phyloP scores from a whole-genome alignment of 2,329 filamentous ascomycete genomes.

The Phialophora verrucosa region DNA sequence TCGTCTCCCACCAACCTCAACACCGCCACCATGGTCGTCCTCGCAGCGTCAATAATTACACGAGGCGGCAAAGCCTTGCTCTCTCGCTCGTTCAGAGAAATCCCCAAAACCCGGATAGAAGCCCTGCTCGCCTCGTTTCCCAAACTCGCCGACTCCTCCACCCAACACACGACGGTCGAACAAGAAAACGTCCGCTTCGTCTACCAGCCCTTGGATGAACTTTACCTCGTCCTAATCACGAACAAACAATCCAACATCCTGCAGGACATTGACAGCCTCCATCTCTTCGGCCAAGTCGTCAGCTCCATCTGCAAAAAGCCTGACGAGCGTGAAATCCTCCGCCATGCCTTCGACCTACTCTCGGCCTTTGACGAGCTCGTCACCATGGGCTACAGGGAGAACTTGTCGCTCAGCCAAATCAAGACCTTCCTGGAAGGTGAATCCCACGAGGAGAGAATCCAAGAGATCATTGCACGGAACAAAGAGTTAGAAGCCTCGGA shows the following conservation, averaged over 20 bases:
- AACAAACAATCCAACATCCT: conserved; percentile 99
- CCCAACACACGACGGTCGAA: conserved; percentile 97
- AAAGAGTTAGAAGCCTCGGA: conserved; percentile 98
- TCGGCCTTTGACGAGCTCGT: conserved; percentile 98
- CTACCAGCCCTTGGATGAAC: conserved; percentile 97
- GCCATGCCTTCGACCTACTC: conserved; percentile 93
- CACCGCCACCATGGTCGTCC: conserved; percentile 70
- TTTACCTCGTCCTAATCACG: conserved; percentile 99
- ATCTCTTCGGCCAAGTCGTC: conserved; percentile 96
- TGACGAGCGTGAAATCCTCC: conserved; percentile 92
- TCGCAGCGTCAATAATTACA: conserved; percentile 98
- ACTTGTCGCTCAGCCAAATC: conserved; percentile 94
- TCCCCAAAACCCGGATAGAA: conserved; percentile 95
- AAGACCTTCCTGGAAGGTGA: conserved; percentile 99
- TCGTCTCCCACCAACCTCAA: neutral
- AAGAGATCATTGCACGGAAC: conserved; percentile 97
- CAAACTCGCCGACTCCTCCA: conserved; percentile 93
- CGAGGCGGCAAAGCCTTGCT: conserved; percentile 97
- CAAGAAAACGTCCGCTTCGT: conserved; percentile 99
- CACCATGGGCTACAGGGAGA: conserved; percentile 93
- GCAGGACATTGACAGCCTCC: conserved; percentile 97
- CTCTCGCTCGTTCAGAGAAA: conserved; percentile 96
- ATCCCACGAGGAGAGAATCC: conserved; percentile 97
- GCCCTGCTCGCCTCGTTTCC: conserved; percentile 95
- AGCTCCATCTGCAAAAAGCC: conserved; percentile 94